A percentile compares a stretch with the other conserved stretches of the same genome.
Evolutionary conservation across 2,329 filamentous ascomycete genomes (phyloP).

Genomic region (Colletotrichum sp.): DNA sequence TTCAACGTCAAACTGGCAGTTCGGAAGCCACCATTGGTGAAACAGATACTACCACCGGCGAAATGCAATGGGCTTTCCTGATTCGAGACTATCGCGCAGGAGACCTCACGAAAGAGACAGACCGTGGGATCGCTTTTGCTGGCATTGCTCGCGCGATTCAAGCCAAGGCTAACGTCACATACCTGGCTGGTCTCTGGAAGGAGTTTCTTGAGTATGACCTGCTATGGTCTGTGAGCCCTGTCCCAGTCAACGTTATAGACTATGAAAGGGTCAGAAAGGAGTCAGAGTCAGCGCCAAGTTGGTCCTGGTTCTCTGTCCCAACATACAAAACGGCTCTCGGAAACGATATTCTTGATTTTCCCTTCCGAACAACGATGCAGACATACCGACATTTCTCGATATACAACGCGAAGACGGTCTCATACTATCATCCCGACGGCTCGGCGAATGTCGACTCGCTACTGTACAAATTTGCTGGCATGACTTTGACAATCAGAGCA

Average conservation of each 20-base stretch:
- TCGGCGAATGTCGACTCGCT: not conserved
- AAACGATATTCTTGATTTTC: not conserved
- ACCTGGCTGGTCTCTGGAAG: not conserved
- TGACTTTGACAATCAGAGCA: not conserved
- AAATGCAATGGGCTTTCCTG: not conserved
- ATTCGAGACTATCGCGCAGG: not conserved
- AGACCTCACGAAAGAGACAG: not conserved
- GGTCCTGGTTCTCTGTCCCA: not conserved
- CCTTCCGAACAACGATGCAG: not conserved
- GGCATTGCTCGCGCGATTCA: not conserved
- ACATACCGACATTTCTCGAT: not conserved
- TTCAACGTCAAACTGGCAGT: not conserved
- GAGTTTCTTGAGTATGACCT: not conserved
- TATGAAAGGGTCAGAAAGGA: not conserved
- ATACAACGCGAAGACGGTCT: not conserved
- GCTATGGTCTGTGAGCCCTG: not conserved
- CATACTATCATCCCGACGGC: not conserved
- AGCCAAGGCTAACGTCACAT: not conserved
- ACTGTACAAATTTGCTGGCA: not conserved
- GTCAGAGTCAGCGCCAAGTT: not conserved
- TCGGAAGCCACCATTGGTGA: not conserved
- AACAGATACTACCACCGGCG: not conserved
- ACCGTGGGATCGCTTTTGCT: not conserved
- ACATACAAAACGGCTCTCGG: not conserved
- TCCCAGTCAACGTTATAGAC: not conserved